phyloP scores from a whole-genome alignment of 116 monocot genomes.

The Zostera marina region DNA sequence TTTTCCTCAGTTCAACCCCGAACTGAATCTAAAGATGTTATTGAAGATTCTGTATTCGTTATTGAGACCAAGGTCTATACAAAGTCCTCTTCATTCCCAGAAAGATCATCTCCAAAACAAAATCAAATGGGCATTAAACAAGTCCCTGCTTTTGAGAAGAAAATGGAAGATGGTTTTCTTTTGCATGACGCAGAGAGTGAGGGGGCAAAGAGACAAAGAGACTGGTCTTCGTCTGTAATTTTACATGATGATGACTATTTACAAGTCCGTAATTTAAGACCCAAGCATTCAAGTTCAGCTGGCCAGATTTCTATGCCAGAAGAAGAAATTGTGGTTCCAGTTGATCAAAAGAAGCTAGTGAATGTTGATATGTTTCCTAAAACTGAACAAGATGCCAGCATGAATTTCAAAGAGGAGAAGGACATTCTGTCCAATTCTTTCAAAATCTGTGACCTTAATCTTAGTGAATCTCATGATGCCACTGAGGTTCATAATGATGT shows the following conservation, averaged over 20 bases:
- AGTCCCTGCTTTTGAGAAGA: background rate
- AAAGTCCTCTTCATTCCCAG: slow-evolving; percentile 6
- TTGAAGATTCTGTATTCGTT: background rate
- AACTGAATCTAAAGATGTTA: background rate
- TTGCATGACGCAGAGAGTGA: slow-evolving; percentile 5
- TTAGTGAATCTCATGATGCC: slow-evolving; percentile 39
- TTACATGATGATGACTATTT: slow-evolving; percentile 15
- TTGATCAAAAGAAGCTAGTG: slow-evolving; percentile 16
- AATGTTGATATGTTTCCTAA: slow-evolving; percentile 13
- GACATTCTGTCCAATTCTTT: slow-evolving; percentile 28
- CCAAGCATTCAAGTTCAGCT: slow-evolving; percentile 4
- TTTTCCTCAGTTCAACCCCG: background rate
- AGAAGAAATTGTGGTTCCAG: slow-evolving; percentile 20
- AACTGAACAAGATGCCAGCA: slow-evolving; percentile 11
- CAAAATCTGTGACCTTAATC: slow-evolving; percentile 64
- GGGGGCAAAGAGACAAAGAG: slow-evolving; percentile 8
- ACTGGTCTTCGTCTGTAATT: slow-evolving; percentile 7
- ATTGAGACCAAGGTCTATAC: slow-evolving; percentile 2
- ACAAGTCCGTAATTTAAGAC: slow-evolving; percentile 6
- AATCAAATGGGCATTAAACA: slow-evolving; percentile 12
- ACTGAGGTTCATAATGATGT: slow-evolving; percentile 36
- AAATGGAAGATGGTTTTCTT: slow-evolving; percentile 4
- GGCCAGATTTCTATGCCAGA: slow-evolving; percentile 8
- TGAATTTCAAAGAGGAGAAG: slow-evolving; percentile 29
- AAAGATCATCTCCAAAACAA: slow-evolving; percentile 6